Base-by-base conservation (phyloP, 2,329 filamentous ascomycete species). In the Chrysoporthe puriensis region DNA sequence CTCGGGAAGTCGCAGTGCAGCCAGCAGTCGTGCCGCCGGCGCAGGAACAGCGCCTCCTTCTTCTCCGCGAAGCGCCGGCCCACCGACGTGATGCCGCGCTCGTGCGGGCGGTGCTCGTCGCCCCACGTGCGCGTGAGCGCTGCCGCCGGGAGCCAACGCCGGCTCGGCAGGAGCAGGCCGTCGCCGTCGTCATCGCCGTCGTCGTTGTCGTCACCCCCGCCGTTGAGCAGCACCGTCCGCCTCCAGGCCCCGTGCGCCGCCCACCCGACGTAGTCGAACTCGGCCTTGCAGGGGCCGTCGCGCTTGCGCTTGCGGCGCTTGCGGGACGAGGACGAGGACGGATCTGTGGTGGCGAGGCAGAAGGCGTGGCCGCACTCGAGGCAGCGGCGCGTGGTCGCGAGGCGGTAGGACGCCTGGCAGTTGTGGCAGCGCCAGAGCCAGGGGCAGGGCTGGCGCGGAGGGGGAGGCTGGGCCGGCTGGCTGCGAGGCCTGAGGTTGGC, bases 311-410 rank as follows among this genome's bases (percentile, higher is more conserved):
- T 60, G 21, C 59, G 32, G 4, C 63, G 43, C 40, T 64, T 42
- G 40, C 71, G 67, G 26, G 61, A 61, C 3, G 68, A n/a, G 36
- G 73, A 73, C 7, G 59, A 32, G 26, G 74, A 72, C 0, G 71
- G 70, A 34, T 73, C 43, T 9, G 46, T 4, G 43, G n/a, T 14
- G 58, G 62, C 50, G 1, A 62, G 74, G 73, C 81, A 81, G 69
- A 77, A 75, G 42, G 60, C 62, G 73, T 80, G 78, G 64, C 73
- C 73, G 74, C 81, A 81, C 50, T 76, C 73, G 58, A 83, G 76
- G 63, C 82, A 79, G 32, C 77, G 74, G 11, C 77, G 76, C 57
- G 79, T 81, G 68, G 71, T 74, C 61, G 71, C 70, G 7, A 80
- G 67, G 54, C 67, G 72, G 71, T 76, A 79, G 1, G 43, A 40